A percentile compares a stretch with the other conserved stretches of the same genome.
phyloP scores from a whole-genome alignment of 2,329 filamentous ascomycete species.

The Colletotrichum brevisporum region DNA sequence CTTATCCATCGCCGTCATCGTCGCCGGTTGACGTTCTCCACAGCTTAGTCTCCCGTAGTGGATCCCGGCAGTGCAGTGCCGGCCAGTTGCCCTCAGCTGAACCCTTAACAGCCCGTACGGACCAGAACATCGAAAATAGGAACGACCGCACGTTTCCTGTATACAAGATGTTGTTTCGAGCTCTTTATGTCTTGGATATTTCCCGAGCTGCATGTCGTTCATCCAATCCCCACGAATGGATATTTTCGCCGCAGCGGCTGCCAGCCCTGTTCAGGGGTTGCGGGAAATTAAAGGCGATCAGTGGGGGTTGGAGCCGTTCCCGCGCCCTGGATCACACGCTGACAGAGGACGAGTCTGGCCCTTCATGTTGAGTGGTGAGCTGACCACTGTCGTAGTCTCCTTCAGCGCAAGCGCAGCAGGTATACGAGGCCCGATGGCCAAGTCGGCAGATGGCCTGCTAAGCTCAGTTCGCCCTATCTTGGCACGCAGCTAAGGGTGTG shows the following conservation, averaged over 20 bases:
- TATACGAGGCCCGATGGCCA: too few relatives aligned
- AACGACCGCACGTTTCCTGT: not conserved
- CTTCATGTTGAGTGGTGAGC: slow-evolving; percentile 6
- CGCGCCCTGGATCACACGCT: slow-evolving; percentile 16
- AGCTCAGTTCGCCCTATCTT: too few relatives aligned
- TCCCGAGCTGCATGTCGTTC: not conserved
- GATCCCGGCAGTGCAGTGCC: not conserved
- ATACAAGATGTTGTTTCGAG: not conserved
- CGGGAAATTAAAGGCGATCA: slow-evolving; percentile 39
- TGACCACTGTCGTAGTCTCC: not conserved
- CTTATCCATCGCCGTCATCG: too few relatives aligned
- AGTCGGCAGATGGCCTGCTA: too few relatives aligned
- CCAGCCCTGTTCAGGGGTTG: slow-evolving; percentile 27
- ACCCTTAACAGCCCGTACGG: too few relatives aligned
- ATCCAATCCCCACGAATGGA: slow-evolving; percentile 2
- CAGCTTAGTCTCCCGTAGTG: slow-evolving; percentile 3
- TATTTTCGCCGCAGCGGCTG: not conserved
- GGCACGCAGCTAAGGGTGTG: too few relatives aligned
- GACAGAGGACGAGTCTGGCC: not conserved
- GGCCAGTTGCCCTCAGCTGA: not conserved
- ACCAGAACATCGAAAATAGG: not conserved
- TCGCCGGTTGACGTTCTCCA: not conserved
- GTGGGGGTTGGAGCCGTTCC: slow-evolving; percentile 23
- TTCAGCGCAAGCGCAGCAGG: too few relatives aligned
- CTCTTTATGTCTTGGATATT: not conserved